Evolutionary conservation across 495 filamentous ascomycete species (phyloP).

Genomic region (Penicillium pancosmium): DNA sequence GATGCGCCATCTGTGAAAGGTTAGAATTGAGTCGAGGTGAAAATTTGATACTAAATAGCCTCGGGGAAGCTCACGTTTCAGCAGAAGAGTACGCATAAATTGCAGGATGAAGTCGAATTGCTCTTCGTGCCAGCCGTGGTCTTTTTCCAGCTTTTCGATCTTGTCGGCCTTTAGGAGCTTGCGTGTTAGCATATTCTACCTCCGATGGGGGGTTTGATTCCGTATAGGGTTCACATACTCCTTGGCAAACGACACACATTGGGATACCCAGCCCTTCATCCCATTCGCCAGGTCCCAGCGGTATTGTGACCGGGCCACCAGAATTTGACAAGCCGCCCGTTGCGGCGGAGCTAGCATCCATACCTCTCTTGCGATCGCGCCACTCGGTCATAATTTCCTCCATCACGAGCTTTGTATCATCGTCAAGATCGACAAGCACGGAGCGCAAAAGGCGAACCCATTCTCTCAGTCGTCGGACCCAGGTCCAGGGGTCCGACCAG

Average conservation of each 20-base stretch:
- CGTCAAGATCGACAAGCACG: slow-evolving; percentile 72
- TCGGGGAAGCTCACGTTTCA: slow-evolving; percentile 67
- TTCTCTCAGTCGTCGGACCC: slow-evolving; percentile 82
- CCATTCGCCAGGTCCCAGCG: slow-evolving; percentile 90
- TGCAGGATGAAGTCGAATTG: slow-evolving; percentile 92
- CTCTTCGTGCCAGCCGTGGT: slow-evolving; percentile 89
- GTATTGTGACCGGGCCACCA: slow-evolving; percentile 62
- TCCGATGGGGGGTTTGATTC: slow-evolving; percentile 15
- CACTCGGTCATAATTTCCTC: slow-evolving; percentile 76
- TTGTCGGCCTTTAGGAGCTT: slow-evolving; percentile 69
- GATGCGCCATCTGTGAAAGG: slow-evolving; percentile 74
- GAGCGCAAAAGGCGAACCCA: slow-evolving; percentile 83
- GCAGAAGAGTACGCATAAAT: slow-evolving; percentile 79
- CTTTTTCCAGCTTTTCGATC: slow-evolving; percentile 84
- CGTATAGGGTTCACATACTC: slow-evolving; percentile 55
- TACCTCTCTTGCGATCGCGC: slow-evolving; percentile 53
- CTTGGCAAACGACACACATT: slow-evolving; percentile 90
- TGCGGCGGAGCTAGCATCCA: slow-evolving; percentile 39
- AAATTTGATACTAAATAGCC: background rate
- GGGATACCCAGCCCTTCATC: slow-evolving; percentile 88
- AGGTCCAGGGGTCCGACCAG: slow-evolving; percentile 91
- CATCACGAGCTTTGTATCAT: slow-evolving; percentile 76
- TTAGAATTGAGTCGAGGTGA: slow-evolving; percentile 22
- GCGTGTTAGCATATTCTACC: background rate
- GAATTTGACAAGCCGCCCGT: slow-evolving; percentile 55